Evolutionary conservation across 352 stramenopile species (phyloP), one percentile per base, ranked within the genome.

Genomic region (Globisporangium spiculum): DNA sequence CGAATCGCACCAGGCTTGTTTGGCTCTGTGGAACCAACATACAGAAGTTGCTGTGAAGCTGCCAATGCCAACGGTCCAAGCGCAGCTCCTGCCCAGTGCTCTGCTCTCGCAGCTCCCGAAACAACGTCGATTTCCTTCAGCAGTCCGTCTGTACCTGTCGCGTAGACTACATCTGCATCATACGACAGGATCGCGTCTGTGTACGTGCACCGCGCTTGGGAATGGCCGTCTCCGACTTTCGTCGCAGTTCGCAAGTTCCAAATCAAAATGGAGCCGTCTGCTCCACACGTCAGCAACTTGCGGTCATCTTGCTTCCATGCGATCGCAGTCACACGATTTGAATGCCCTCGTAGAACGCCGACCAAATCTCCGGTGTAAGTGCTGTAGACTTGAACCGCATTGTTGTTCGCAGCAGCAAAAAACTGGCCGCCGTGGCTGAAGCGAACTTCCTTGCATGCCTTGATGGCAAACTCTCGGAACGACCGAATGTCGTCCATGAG

Each of bases 401-500:
- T 97, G 68, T 91, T 94, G 70, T 96, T 94, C 5, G 80, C 89
- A 1, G 90, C 89, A 2, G 93, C 92, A 44, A 98, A 97, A 89
- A 89, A 97, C 66, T 98, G 90, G 0, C 92, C 91, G 4, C 93
- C 93, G 62, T 96, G 82, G 53, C 85, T 93, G 73, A 98, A 98
- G 14, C 86, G 81, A 56, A 96, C 89, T 76, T 98, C 92, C 34
- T 83, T 77, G 70, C 96, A 98, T 3, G 79, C 77, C 72, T 98
- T 98, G 72, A 98, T 88, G 1, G 88, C 66, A 57, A 98, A 91
- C 67, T 98, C 93, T 6, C 94, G 89, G 53, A 91, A 98, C 36
- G 88, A 74, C 0, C 91, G 80, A 38, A 98, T 89, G 60, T 98
- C 94, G 68, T 98, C 93, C 87, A 98, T 97, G 22, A 98, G 77